Percentiles rank a stretch among this genome's conserved stretches.
phyloP scores from a whole-genome alignment of 2,329 filamentous ascomycete species.

The Exophiala sp. region DNA sequence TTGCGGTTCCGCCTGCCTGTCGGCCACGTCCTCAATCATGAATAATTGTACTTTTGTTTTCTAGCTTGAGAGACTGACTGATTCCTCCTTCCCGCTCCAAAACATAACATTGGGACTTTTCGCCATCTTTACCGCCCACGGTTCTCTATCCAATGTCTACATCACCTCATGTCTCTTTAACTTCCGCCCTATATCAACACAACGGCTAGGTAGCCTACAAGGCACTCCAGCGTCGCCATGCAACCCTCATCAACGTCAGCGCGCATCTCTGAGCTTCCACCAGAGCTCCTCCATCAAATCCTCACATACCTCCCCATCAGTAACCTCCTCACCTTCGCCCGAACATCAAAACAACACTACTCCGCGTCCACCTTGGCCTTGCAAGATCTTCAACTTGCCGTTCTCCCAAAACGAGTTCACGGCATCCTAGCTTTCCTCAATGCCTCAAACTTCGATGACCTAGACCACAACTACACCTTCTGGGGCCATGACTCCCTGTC shows the following conservation, averaged over 20 bases:
- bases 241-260: neutral
- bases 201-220: too few species aligned
- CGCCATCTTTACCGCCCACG: too few species aligned
- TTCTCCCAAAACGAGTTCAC: conserved; percentile 35
- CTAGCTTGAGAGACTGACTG: too few species aligned
- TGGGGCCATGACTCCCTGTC: neutral
- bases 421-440: conserved; percentile 34
- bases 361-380: conserved; percentile 32
- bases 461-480: neutral
- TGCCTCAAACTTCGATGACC: conserved; percentile 27
- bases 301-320: conserved; percentile 32
- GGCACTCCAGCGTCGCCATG: too few species aligned
- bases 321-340: conserved; percentile 33
- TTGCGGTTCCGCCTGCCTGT: too few species aligned
- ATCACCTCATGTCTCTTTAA: too few species aligned
- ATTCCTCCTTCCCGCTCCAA: too few species aligned
- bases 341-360: conserved; percentile 32
- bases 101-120: too few species aligned
- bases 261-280: conserved; percentile 27
- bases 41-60: too few species aligned
- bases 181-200: too few species aligned
- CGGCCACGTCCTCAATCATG: too few species aligned
- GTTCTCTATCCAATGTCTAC: too few species aligned
- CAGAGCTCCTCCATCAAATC: conserved; percentile 34
- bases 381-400: conserved; percentile 32